Base-by-base conservation (phyloP, 108 stramenopile genomes). In the Fragilariopsis cylindrus region DNA sequence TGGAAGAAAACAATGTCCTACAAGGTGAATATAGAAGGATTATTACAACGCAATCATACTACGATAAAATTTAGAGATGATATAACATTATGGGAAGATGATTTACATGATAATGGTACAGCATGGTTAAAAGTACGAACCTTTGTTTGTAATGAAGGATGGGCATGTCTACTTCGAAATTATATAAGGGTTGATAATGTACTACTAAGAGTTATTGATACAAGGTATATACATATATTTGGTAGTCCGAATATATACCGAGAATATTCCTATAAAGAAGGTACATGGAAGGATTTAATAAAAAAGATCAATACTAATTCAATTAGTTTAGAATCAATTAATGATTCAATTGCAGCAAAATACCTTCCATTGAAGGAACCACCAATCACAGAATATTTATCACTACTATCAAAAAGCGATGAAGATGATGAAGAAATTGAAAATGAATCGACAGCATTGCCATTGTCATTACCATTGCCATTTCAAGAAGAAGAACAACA, bases 271-370 rank as follows among this genome's bases (percentile, higher is more conserved):
- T 15, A 44, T 42, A 30, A 44, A 44, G 62, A 63, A 40, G 62
- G 62, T 13, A 16, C 62, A 9, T 63, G 62, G 62, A 44, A 63
- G n/a, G 62, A 8, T 0, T 2, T 63, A 15, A 0, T 63, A 2
- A 9, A 9, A 30, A 4, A n/a, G 46, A 63, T 45, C 0, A 8
- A 30, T 9, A 30, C 58, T 0, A 60, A 40, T 21, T 16, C 58
- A 5, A 60, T 6, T 39, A 60, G 58, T 40, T 40, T 60, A 40
- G 58, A 60, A 60, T 19, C 62, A 15, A 15, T 63, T 40, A 63
- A 63, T 44, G 62, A 63, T 13, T 63, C 62, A n/a, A 63, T 63
- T 40, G 62, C 62, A n/a, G 62, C 62, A 1, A 41, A 44, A 40
- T 40, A 4, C n/a, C 62, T 63, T 7, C 62, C 62, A n/a, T 7